Evolutionary conservation across 345 rosid genomes (phyloP).

Genomic region (Leavenworthia alabamica): DNA sequence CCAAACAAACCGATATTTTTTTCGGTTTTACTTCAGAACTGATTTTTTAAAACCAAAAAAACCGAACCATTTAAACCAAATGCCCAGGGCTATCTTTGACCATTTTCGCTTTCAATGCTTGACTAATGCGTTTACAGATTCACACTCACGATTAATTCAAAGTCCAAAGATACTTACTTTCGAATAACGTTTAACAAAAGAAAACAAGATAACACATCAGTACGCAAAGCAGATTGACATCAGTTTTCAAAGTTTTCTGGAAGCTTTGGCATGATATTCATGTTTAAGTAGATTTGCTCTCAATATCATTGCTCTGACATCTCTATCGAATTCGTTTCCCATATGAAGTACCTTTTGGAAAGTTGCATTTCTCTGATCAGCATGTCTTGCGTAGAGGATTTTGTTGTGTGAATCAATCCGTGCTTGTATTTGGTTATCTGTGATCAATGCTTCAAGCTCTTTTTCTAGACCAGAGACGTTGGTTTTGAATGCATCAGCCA

Average conservation of each 20-base stretch:
- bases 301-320: constrained; percentile 80
- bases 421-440: constrained; percentile 98
- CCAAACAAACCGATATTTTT: too few species aligned
- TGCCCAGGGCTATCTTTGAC: too few species aligned
- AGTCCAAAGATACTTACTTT: constrained; percentile 13
- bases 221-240: neutral
- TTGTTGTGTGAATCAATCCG: constrained; percentile 98
- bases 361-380: constrained; percentile 93
- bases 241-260: constrained; percentile 53
- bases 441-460: constrained; percentile 85
- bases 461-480: constrained; percentile 73
- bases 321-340: constrained; percentile 82
- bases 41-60: too few species aligned
- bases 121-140: constrained; percentile 3
- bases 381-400: constrained; percentile 89
- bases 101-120: constrained; percentile 7
- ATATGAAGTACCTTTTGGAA: constrained; percentile 93
- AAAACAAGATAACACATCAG: neutral
- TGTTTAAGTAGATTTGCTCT: constrained; percentile 82
- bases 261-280: constrained; percentile 54
- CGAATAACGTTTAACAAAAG: constrained; percentile 5
- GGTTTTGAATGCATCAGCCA: constrained; percentile 98
- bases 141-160: constrained; percentile 15
- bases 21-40: too few species aligned
- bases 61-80: too few species aligned